Evolutionary conservation across 306 rosid genomes (phyloP), one percentile per base, ranked within the genome.

Genomic region (Neltuma alba): DNA sequence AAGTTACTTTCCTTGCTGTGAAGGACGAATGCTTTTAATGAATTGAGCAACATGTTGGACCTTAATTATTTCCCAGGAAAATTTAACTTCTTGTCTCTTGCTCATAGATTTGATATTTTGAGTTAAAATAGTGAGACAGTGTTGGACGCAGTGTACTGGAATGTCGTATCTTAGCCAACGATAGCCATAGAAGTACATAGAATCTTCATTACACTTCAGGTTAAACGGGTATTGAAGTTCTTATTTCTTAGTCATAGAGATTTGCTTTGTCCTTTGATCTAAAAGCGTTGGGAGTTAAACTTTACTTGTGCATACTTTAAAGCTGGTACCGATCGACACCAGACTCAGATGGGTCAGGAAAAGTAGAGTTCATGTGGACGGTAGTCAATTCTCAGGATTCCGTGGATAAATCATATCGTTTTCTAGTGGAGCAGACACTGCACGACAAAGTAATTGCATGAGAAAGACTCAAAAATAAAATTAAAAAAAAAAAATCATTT

Each of bases 271-370:
- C 68, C 58, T 66, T 77, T 28, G n/a, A 65, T 64, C 61, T 38
- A 2, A n/a, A n/a, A n/a, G 82, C 76, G 45, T 62, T 65, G 71
- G 41, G 47, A 33, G 31, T 58, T 57, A 72, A 33, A 73, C 61
- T 67, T 65, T 66, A 60, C 8, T 40, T 25, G 18, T 48, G 70
- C 50, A 65, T 76, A 82, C 61, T 79, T 62, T 80, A 40, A 55
- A 79, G 23, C 33, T 58, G 27, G 77, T 45, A 48, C 50, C 28
- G 34, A 70, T 33, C 4, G 44, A 74, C 55, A 70, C 48, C 50
- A 57, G 58, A 70, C 44, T 33, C 37, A 72, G 3, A 64, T 47
- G 79, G 77, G 83, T 64, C 88, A 78, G 52, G 28, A 21, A 74
- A 63, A 44, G 75, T 69, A 63, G 33, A 70, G 41, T 38, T 75